A percentile compares a stretch with the other conserved stretches of the same genome.
phyloP scores from a whole-genome alignment of 148 eudicot species.

The Diospyros lotus region DNA sequence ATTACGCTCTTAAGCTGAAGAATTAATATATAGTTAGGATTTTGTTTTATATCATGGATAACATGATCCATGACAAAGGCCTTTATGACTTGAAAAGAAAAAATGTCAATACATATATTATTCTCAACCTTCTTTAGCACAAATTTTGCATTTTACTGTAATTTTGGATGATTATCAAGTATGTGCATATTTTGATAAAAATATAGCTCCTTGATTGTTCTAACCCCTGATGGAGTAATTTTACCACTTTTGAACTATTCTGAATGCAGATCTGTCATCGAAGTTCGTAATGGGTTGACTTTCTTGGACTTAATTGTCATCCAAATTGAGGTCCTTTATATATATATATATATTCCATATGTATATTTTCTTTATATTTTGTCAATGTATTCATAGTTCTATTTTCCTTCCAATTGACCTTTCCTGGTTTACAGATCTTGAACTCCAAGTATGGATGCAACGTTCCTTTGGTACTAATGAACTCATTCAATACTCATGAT shows the following conservation, averaged over 20 bases:
- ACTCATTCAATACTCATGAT: constrained; percentile 99
- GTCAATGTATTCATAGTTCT: not conserved
- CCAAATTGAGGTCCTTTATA: constrained; percentile 76
- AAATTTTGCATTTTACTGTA: not conserved
- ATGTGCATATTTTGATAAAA: not conserved
- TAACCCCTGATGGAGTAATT: not conserved
- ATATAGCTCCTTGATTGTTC: not conserved
- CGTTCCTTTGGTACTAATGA: constrained; percentile 92
- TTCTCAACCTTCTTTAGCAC: too few species aligned
- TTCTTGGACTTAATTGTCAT: constrained; percentile 83
- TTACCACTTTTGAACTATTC: not conserved
- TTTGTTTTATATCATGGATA: not conserved
- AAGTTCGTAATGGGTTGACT: constrained; percentile 90
- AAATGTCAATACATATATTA: not conserved
- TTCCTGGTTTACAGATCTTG: constrained; percentile 43
- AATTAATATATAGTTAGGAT: not conserved
- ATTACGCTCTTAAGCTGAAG: not conserved
- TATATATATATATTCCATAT: not conserved
- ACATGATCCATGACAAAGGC: not conserved
- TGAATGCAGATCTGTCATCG: constrained; percentile 76
- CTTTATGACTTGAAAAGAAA: not conserved
- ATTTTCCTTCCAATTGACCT: constrained; percentile 15
- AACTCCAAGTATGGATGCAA: constrained; percentile 84
- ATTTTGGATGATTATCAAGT: not conserved
- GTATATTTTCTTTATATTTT: not conserved